Evolutionary conservation across 1,139 yeast species (phyloP).

Genomic region (Protomyces macrosporus): DNA sequence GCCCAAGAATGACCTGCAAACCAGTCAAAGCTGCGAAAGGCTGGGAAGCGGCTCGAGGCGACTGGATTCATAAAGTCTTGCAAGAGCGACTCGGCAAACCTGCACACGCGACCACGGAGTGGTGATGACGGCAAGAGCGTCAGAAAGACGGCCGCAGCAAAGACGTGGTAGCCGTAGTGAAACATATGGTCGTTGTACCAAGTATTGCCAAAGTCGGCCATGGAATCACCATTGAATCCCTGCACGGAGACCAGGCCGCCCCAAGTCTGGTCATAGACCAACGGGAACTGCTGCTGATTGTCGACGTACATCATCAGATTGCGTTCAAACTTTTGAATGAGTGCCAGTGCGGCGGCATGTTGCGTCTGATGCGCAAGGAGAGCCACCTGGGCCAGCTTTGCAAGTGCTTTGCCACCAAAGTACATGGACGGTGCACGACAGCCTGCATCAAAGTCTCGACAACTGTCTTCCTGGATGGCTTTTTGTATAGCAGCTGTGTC

Average conservation of each 20-base stretch:
- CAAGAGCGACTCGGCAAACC: slow-evolving; percentile 58
- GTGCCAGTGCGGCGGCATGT: slow-evolving; percentile 39
- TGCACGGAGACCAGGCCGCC: slow-evolving; percentile 61
- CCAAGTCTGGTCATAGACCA: slow-evolving; percentile 63
- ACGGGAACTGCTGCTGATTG: slow-evolving; percentile 54
- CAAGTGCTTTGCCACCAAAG: slow-evolving; percentile 64
- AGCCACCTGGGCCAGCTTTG: slow-evolving; percentile 67
- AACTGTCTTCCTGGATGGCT: slow-evolving; percentile 54
- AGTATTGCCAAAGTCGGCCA: slow-evolving; percentile 60
- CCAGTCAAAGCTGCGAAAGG: slow-evolving; percentile 76
- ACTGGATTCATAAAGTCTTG: slow-evolving; percentile 78
- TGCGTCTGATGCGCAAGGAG: slow-evolving; percentile 59
- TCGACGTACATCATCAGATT: slow-evolving; percentile 50
- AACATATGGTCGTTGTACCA: slow-evolving; percentile 76
- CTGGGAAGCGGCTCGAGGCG: slow-evolving; percentile 62
- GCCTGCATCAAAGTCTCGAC: slow-evolving; percentile 52
- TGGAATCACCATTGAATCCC: slow-evolving; percentile 45
- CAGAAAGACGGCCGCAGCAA: slow-evolving; percentile 72
- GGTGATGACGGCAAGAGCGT: slow-evolving; percentile 48
- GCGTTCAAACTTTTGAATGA: slow-evolving; percentile 49
- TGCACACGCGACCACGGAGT: background rate
- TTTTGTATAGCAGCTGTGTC: slow-evolving; percentile 47
- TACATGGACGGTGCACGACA: slow-evolving; percentile 53
- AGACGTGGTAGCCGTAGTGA: slow-evolving; percentile 73
- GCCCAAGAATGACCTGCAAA: slow-evolving; percentile 85